These are phyloP conservation scores for Oehlia diaphana DNA, from an alignment of 192 early-diverging fungal species.

Conservation along the genomic window DNA sequence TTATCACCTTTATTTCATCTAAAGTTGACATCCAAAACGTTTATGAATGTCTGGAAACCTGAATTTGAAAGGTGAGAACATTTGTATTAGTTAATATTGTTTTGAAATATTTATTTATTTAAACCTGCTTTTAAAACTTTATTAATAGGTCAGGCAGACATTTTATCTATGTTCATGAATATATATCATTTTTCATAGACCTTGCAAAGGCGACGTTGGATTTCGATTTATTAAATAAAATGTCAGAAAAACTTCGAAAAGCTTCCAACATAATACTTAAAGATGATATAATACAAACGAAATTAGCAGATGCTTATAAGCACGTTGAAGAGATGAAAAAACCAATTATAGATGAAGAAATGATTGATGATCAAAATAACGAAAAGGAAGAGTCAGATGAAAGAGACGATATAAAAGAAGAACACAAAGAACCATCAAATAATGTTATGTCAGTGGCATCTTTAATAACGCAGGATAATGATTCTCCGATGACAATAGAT, in stretches of 20 bases:
- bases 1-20: conserved; percentile 62
- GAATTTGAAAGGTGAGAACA: conserved; percentile 67
- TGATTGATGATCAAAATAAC: background rate
- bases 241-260: conserved; percentile 6
- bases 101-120: conserved; percentile 6
- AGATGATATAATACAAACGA: background rate
- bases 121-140: background rate
- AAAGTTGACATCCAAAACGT: conserved; percentile 50
- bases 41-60: conserved; percentile 75
- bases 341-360: background rate
- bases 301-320: background rate
- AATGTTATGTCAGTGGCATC: conserved; percentile 19
- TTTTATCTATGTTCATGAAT: conserved; percentile 72
- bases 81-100: background rate
- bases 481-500: background rate
- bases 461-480: conserved; percentile 12
- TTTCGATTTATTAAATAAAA: background rate
- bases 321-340: background rate
- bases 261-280: conserved; percentile 13
- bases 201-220: conserved; percentile 32
- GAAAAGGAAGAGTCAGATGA: background rate
- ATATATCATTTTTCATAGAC: conserved; percentile 61
- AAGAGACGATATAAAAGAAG: background rate
- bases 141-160: conserved; percentile 65
- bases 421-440: background rate